Percentiles rank a stretch among this genome's conserved stretches.
These are phyloP conservation scores for Candida manassasensis DNA, from an alignment of 805 yeast species.

Conservation along the genomic window DNA sequence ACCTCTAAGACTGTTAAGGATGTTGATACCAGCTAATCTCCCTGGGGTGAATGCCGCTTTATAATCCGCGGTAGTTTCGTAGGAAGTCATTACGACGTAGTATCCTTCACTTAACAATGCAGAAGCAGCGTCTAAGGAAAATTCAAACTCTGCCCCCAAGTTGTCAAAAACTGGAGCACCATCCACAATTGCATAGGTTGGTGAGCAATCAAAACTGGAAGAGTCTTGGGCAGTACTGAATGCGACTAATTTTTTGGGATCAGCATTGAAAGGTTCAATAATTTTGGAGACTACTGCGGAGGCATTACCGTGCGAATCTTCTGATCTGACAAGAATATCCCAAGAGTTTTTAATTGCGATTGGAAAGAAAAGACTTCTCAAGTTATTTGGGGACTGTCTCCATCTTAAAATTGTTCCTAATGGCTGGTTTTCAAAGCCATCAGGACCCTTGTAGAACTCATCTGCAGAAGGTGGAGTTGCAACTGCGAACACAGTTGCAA, in stretches of 20 bases:
- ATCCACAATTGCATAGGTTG: slow-evolving; percentile 19
- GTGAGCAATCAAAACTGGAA: slow-evolving; percentile 21
- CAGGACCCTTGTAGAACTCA: slow-evolving; percentile 20
- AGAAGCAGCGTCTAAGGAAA: slow-evolving; percentile 15
- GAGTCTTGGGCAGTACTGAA: slow-evolving; percentile 29
- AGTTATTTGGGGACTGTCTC: slow-evolving; percentile 16
- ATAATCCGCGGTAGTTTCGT: slow-evolving; percentile 23
- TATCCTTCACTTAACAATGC: slow-evolving; percentile 22
- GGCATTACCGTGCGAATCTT: slow-evolving; percentile 23
- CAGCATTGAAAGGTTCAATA: slow-evolving; percentile 26
- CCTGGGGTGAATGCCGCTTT: slow-evolving; percentile 30
- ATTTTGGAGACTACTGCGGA: slow-evolving; percentile 22
- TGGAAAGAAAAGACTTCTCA: slow-evolving; percentile 15
- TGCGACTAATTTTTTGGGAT: slow-evolving; percentile 20
- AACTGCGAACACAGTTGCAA: too few species aligned
- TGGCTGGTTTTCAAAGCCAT: slow-evolving; percentile 15
- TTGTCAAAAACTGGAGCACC: slow-evolving; percentile 11
- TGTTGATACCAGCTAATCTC: slow-evolving; percentile 24
- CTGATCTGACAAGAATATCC: slow-evolving; percentile 19
- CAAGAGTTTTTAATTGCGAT: slow-evolving; percentile 18
- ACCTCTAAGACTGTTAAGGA: slow-evolving; percentile 29
- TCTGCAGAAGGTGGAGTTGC: slow-evolving; percentile 20
- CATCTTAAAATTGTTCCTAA: slow-evolving; percentile 21
- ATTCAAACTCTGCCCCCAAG: slow-evolving; percentile 13
- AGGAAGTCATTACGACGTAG: slow-evolving; percentile 30